Evolutionary conservation across 2,329 filamentous ascomycete genomes (phyloP), one percentile per base, ranked within the genome.

Genomic region (Juglanconis sp.): DNA sequence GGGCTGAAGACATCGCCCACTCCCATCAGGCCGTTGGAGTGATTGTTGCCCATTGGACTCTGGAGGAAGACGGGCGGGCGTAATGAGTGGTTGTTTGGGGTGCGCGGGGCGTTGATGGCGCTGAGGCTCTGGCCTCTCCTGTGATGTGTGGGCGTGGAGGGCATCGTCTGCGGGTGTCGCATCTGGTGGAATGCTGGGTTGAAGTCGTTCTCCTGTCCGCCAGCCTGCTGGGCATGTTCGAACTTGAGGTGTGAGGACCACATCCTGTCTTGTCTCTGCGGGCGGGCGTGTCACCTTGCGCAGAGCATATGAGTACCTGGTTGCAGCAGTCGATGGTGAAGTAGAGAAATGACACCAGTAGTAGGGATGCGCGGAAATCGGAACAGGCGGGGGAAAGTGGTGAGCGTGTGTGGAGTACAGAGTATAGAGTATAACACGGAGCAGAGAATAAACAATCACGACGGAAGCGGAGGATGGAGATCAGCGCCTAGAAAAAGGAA

Each of bases 31-130:
- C 61, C 61, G 13, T 51, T 60, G 1, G 57, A 50, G 36, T 63
- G 46, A 48, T 48, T 47, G 35, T 50, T 60, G 32, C 53, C 56
- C 58, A 63, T 60, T 7, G 61, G 61, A 31, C 61, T 63, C 50
- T 61, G 61, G n/a, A 63, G 61, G 31, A 49, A 63, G 50, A 63
- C 61, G n/a, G 61, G 61, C 32, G 61, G 61, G 11, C 61, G 61
- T 51, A 63, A 32, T 31, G 52, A 56, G 31, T 53, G 54, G 34
- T 48, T 50, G 53, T 61, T 60, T 46, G 61, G 61, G 3, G 61
- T 63, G 42, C 61, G 61, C 53, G 61, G 61, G 4, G 59, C 57
- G 44, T 51, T 60, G 34, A 55, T 57, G 17, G 55, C 46, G 48
- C 53, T 63, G 30, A 63, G 53, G 40, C 61, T 63, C 58, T 63